Evolutionary conservation across 331 rosid genomes (phyloP), one percentile per base, ranked within the genome.

Genomic region (Acacia concinna): DNA sequence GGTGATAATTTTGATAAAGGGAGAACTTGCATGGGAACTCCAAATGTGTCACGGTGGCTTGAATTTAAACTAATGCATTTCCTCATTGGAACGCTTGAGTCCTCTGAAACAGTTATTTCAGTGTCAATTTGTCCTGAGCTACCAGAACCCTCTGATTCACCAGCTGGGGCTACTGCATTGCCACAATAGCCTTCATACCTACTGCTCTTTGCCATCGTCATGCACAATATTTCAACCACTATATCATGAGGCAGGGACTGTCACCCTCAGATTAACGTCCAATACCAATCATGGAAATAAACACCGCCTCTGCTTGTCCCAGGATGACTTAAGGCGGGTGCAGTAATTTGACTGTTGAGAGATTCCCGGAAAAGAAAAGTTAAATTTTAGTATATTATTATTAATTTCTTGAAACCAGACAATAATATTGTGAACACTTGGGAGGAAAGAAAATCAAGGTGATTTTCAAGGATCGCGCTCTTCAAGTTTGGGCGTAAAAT

Each of bases 61-160:
- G 95, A 87, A 57, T 87, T 90, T 79, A 90, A 86, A 81, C 91
- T 87, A n/a, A 91, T 85, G 69, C 89, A 89, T 79, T 88, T 91
- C 84, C 94, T 88, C 20, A 74, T 73, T 0, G 94, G 96, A 21
- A 86, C 67, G 77, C 85, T 81, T 0, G 98, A 91, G 77, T 90
- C 90, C 87, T 91, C 97, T 0, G 97, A 93, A 59, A 88, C 91
- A 0, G 92, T 86, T 23, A 91, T 81, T 81, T 91, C 98, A 17
- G 95, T 66, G 60, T 91, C 97, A 15, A 90, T 73, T 56, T 89
- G 62, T 41, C 98, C 98, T 0, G 98, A 91, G 82, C 90, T 88
- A 67, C 97, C 97, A 12, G 97, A 91, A 1, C 92, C 97, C 86
- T 93, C 98, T 13, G 89, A 93, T 81, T 91, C 96, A 78, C 94